Evolutionary conservation across 495 filamentous ascomycete species (phyloP), one percentile per base, ranked within the genome.

Genomic region (Hypomontagnella submonticulosa): DNA sequence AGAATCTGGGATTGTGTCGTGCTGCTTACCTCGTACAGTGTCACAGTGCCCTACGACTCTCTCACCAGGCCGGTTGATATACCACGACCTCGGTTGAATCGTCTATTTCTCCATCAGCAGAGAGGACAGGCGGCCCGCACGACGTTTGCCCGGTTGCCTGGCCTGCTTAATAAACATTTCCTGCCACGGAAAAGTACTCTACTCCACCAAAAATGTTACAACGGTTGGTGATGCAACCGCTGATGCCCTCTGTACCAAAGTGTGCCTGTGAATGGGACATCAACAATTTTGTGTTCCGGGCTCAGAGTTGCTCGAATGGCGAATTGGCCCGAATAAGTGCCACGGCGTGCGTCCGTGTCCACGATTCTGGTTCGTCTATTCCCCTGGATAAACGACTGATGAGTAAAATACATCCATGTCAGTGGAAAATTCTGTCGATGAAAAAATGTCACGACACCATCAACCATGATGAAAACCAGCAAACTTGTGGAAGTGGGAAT

Each of bases 1-100:
- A 63, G 60, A 68, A 68, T 63, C 66, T 68, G 55, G 54, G 66
- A 68, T 63, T 63, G 66, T 68, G 66, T 68, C 59, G 66, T 68
- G 66, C 66, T 68, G 66, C 66, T 68, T 68, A 68, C 49, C 38
- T 53, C 33, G 33, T 53, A 38, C 59, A 48, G 60, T 63, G 66
- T 56, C 50, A 68, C 66, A 63, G 49, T 58, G 60, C 55, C 59
- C 41, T 27, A 62, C 58, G 57, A 67, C 47, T 32, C 52, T 47
- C 32, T 36, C 52, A 27, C 23, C 18, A 56, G 54, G 59, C 66
- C 59, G 66, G 66, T 63, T 60, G 66, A 63, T 58, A 49, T 63
- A 34, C 23, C 59, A 68, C 65, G 60, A 57, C 23, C 51, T 63
- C 49, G 49, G 66, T 59, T 68, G 59, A 47, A 53, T 53, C 53